Base-by-base conservation (phyloP, 352 stramenopile genomes). In the Globisporangium yorkense region DNA sequence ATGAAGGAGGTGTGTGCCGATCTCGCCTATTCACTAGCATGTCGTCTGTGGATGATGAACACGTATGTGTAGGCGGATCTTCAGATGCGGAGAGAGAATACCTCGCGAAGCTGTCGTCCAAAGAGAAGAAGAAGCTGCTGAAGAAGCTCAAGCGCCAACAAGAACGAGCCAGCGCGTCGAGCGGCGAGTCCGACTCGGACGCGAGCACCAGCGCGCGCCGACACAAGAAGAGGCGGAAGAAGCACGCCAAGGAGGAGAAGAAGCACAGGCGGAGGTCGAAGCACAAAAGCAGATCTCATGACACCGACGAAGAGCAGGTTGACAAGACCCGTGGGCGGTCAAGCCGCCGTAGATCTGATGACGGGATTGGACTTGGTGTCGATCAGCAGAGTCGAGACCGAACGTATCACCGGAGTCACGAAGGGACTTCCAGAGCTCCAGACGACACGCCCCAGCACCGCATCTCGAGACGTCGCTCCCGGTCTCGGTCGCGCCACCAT, bases 111-210 rank as follows among this genome's bases (percentile, higher is more conserved):
- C 63, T 89, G n/a, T 89, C 80, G 8, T 66, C 63, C 3, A 89
- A 87, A 54, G 76, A 89, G 56, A 88, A 89, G 61, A 87, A 76
- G 24, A 51, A 54, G 33, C 56, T 84, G 24, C 47, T 87, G 16
- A 88, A 87, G 58, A 88, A 87, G 41, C 59, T 84, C 10, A 70
- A 79, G 57, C 72, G 74, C 57, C 53, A 69, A 31, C 54, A 69
- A 40, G 47, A 62, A 1, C 51, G 41, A 45, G 46, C 50, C 31
- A 44, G 16, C n/a, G 13, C 5, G 41, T 51, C 51, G 20, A 71
- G 60, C n/a, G 51, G 62, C 13, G 61, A 65, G 10, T 68, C 56
- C 0, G 66, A 70, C 21, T 70, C 59, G 29, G 54, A 62, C 52
- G 54, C 12, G 47, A 50, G 56, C n/a, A 49, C 37, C 8, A 9